These are phyloP conservation scores for Cutaneotrichosporon cutaneum DNA, from an alignment of 1,284 basidiomycete species.

Conservation along the genomic window DNA sequence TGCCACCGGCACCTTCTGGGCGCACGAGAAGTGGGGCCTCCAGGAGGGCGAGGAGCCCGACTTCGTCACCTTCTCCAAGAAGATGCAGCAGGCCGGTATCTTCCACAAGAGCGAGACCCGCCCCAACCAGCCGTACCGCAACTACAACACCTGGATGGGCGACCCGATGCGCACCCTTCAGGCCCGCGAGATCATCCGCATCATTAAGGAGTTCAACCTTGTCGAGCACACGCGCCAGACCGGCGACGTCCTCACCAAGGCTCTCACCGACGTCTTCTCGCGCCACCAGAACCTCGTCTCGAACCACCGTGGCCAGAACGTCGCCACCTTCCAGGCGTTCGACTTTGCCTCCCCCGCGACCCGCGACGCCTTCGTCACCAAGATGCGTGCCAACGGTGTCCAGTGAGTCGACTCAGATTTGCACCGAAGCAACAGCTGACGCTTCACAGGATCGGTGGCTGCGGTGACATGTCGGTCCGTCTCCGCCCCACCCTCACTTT, in stretches of 20 bases:
- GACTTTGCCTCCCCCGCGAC: constrained; percentile 50
- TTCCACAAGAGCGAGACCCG: constrained; percentile 58
- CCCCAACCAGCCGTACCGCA: constrained; percentile 56
- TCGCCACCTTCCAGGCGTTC: constrained; percentile 59
- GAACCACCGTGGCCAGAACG: constrained; percentile 55
- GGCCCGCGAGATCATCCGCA: constrained; percentile 56
- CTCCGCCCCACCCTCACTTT: constrained; percentile 58
- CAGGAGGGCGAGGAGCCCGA: constrained; percentile 54
- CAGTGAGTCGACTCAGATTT: constrained; percentile 42
- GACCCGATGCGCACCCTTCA: constrained; percentile 58
- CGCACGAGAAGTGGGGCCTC: constrained; percentile 59
- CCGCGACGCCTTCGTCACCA: constrained; percentile 54
- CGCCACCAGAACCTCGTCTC: constrained; percentile 35
- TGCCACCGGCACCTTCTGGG: constrained; percentile 61
- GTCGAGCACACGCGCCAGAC: constrained; percentile 50
- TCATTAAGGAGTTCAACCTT: constrained; percentile 53
- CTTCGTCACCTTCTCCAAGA: constrained; percentile 60
- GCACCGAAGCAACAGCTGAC: background rate
- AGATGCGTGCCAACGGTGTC: constrained; percentile 55
- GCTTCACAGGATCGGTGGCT: constrained; percentile 20
- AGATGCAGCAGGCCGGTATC: constrained; percentile 57
- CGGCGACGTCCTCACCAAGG: constrained; percentile 48
- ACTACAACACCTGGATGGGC: constrained; percentile 53
- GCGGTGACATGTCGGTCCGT: constrained; percentile 52
- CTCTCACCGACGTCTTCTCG: constrained; percentile 43